Conservation (phyloP, 2,329 filamentous ascomycete genomes). For the Claviceps sp. region DNA sequence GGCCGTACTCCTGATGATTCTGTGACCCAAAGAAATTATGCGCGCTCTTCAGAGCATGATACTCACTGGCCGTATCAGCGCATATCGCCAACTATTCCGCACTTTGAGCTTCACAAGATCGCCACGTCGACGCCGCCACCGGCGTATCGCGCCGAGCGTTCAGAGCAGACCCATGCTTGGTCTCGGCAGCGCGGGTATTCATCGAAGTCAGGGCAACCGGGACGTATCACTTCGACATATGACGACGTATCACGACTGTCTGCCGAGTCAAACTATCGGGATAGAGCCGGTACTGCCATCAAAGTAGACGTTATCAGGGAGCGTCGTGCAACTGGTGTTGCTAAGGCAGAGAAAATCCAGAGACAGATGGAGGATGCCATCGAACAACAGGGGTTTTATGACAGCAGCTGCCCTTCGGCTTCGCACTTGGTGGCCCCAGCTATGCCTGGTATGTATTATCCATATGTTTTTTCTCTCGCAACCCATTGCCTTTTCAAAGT, state of each 20-base stretch:
- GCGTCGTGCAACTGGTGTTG: constrained; percentile 41
- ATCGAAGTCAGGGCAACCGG: constrained; percentile 33
- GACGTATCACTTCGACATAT: constrained; percentile 5
- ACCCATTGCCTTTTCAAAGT: too few relatives aligned
- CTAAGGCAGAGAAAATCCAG: constrained; percentile 45
- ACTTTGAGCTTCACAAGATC: constrained; percentile 29
- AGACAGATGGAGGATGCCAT: constrained; percentile 46
- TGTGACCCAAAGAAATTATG: constrained; percentile 24
- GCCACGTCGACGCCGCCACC: constrained; percentile 26
- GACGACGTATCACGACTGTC: constrained; percentile 24
- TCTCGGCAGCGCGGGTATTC: constrained; percentile 32
- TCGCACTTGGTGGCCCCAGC: constrained; percentile 26
- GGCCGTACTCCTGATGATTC: background rate
- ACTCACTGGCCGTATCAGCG: constrained; percentile 29
- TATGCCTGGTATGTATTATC: constrained; percentile 16
- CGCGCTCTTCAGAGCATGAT: constrained; percentile 44
- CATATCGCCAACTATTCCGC: constrained; percentile 43
- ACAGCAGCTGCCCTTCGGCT: constrained; percentile 39
- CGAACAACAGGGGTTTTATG: constrained; percentile 46
- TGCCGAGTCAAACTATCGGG: constrained; percentile 24
- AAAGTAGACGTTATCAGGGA: constrained; percentile 39
- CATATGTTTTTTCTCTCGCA: background rate
- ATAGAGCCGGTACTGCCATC: constrained; percentile 31
- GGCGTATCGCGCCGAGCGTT: constrained; percentile 18
- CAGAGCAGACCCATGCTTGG: constrained; percentile 18